These are phyloP conservation scores for Aulographum hederae DNA, from an alignment of 2,329 filamentous ascomycete genomes.

Conservation along the genomic window DNA sequence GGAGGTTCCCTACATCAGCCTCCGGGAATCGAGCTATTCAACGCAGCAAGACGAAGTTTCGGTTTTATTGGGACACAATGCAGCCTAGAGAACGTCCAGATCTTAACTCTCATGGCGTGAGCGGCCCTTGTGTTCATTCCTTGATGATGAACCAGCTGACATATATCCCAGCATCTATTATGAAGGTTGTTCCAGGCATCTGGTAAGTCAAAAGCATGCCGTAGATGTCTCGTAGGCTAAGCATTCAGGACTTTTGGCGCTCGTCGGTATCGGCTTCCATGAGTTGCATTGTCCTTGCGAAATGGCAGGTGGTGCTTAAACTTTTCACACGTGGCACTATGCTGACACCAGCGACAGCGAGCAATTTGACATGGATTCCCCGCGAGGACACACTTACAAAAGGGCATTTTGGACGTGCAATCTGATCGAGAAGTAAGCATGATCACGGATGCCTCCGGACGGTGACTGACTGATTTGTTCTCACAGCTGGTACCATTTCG, in stretches of 20 bases:
- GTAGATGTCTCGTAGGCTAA: conserved; percentile 10
- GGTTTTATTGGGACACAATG: conserved; percentile 37
- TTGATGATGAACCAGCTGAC: too few species aligned
- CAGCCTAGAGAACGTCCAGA: conserved; percentile 40
- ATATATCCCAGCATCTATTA: conserved; percentile 40
- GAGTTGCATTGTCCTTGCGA: conserved; percentile 37
- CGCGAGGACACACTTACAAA: conserved; percentile 12
- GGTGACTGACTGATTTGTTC: conserved; percentile 3
- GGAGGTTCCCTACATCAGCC: conserved; percentile 31
- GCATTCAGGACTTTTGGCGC: conserved; percentile 39
- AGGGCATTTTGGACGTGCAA: conserved; percentile 36
- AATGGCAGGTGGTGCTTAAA: conserved; percentile 22
- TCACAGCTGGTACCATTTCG: conserved; percentile 17
- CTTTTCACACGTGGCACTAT: not conserved
- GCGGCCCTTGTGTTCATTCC: conserved; percentile 7
- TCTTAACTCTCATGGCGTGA: conserved; percentile 37
- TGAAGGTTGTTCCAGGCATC: conserved; percentile 31
- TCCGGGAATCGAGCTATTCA: conserved; percentile 41
- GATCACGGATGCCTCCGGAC: not conserved
- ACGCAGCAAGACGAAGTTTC: conserved; percentile 41
- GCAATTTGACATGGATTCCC: conserved; percentile 26
- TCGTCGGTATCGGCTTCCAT: conserved; percentile 36
- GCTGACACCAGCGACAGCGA: conserved; percentile 5
- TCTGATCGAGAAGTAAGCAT: conserved; percentile 32
- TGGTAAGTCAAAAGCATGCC: conserved; percentile 20